Percentiles rank a stretch among this genome's conserved stretches.
phyloP scores from a whole-genome alignment of 2,329 filamentous ascomycete species.

The Leptographium wingfieldii region DNA sequence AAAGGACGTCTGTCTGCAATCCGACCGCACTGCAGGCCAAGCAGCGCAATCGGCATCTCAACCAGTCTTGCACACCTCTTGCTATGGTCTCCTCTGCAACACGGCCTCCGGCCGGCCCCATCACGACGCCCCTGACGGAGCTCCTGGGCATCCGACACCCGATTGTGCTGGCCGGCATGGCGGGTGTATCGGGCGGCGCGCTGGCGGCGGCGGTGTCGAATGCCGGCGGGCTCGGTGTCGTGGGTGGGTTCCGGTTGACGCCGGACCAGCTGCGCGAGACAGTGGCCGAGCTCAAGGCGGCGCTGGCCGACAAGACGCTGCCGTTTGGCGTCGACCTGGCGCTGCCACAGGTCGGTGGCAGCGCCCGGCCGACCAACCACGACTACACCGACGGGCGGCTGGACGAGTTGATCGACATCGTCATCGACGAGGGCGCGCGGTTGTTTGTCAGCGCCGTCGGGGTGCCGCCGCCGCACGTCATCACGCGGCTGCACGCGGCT shows the following conservation, averaged over 20 bases:
- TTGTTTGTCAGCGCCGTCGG: slow-evolving; percentile 84
- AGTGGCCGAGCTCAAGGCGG: slow-evolving; percentile 72
- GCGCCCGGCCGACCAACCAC: slow-evolving; percentile 81
- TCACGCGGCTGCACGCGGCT: slow-evolving; percentile 64
- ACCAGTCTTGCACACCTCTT: not conserved
- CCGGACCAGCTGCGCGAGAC: slow-evolving; percentile 64
- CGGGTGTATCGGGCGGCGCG: slow-evolving; percentile 62
- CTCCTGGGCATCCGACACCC: slow-evolving; percentile 80
- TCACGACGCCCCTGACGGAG: slow-evolving; percentile 64
- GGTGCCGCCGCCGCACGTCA: slow-evolving; percentile 61
- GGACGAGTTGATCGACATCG: slow-evolving; percentile 77
- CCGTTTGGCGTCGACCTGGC: slow-evolving; percentile 90
- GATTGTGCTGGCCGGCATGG: slow-evolving; percentile 89
- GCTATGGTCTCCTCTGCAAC: slow-evolving; percentile 3
- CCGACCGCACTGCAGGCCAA: too few relatives aligned
- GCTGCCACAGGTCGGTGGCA: slow-evolving; percentile 75
- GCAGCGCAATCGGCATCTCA: not conserved
- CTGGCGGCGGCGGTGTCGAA: slow-evolving; percentile 82
- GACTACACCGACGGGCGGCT: slow-evolving; percentile 88
- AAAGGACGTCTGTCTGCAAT: too few relatives aligned
- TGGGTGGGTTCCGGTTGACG: slow-evolving; percentile 60
- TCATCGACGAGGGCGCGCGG: slow-evolving; percentile 68
- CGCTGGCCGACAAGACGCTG: slow-evolving; percentile 51
- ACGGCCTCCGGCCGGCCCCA: slow-evolving; percentile 22
- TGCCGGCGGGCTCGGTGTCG: slow-evolving; percentile 71